These are phyloP conservation scores for Ascochyta koolunga DNA, from an alignment of 2,329 filamentous ascomycete species.

Conservation along the genomic window DNA sequence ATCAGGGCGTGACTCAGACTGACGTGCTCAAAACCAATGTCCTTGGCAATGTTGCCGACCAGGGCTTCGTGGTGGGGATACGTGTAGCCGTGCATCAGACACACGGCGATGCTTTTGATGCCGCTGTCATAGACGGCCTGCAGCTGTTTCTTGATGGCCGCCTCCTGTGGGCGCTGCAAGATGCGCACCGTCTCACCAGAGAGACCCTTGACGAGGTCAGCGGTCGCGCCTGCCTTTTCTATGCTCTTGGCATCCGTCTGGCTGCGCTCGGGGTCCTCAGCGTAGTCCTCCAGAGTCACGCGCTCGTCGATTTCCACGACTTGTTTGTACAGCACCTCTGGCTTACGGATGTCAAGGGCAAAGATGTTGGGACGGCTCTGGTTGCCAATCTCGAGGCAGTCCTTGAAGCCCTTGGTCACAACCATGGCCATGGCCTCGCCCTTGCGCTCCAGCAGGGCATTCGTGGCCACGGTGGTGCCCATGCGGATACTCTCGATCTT, in stretches of 20 bases:
- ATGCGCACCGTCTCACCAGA: conserved; percentile 78
- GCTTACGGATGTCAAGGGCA: conserved; percentile 84
- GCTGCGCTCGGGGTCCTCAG: conserved; percentile 77
- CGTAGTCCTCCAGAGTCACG: conserved; percentile 89
- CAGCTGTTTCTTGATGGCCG: conserved; percentile 64
- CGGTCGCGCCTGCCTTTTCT: conserved; percentile 51
- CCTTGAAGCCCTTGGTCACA: conserved; percentile 85
- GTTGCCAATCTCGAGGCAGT: conserved; percentile 88
- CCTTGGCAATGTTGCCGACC: conserved; percentile 75
- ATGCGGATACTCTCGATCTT: conserved; percentile 91
- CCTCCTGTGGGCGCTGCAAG: conserved; percentile 65
- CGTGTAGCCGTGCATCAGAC: conserved; percentile 90
- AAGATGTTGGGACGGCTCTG: conserved; percentile 90
- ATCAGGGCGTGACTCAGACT: conserved; percentile 80
- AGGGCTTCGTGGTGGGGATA: conserved; percentile 85
- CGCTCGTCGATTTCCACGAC: conserved; percentile 92
- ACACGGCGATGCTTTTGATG: conserved; percentile 84
- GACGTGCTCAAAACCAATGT: conserved; percentile 84
- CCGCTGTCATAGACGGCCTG: conserved; percentile 72
- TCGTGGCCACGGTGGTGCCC: conserved; percentile 94
- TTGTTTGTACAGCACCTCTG: conserved; percentile 82
- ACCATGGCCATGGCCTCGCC: conserved; percentile 87
- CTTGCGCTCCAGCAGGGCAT: conserved; percentile 87
- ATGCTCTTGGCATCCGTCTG: conserved; percentile 62
- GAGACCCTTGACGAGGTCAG: conserved; percentile 70